Evolutionary conservation across 495 filamentous ascomycete genomes (phyloP).

Genomic region (Aspergillus egyptiacus): DNA sequence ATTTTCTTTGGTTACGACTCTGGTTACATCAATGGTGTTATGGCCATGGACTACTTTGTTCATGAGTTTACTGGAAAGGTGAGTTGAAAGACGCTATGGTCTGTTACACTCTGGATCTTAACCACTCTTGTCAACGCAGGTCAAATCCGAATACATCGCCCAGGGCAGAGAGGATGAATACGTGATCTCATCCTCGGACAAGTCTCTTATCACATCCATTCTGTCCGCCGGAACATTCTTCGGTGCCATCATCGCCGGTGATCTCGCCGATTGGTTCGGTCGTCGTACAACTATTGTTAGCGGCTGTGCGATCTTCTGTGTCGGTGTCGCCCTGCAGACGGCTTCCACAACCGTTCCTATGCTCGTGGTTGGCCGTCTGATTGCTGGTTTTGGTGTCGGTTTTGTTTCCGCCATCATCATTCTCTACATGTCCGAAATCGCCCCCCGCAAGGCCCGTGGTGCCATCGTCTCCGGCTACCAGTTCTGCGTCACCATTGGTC

Average conservation of each 20-base stretch:
- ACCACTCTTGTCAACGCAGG: background rate
- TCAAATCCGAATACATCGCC: constrained; percentile 18
- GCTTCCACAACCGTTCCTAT: constrained; percentile 43
- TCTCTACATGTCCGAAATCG: constrained; percentile 64
- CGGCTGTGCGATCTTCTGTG: constrained; percentile 57
- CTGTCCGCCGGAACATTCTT: constrained; percentile 73
- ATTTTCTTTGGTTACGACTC: constrained; percentile 53
- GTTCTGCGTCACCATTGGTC: constrained; percentile 66
- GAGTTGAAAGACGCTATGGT: constrained; percentile 4
- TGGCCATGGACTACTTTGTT: constrained; percentile 49
- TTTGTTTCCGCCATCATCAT: constrained; percentile 71
- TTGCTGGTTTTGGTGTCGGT: constrained; percentile 68
- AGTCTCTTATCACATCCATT: constrained; percentile 66
- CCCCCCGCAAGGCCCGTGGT: constrained; percentile 60
- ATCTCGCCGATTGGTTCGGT: constrained; percentile 62
- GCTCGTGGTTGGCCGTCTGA: constrained; percentile 62
- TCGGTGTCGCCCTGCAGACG: constrained; percentile 60
- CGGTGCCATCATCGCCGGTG: constrained; percentile 64
- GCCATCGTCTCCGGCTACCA: constrained; percentile 65
- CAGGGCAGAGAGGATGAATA: constrained; percentile 25
- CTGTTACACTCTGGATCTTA: too few relatives aligned
- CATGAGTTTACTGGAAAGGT: constrained; percentile 36
- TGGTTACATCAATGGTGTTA: constrained; percentile 51
- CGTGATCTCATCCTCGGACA: constrained; percentile 42
- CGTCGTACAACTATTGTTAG: constrained; percentile 62